Conservation (phyloP, 2,329 filamentous ascomycete genomes). For the Xylaria sp. region DNA sequence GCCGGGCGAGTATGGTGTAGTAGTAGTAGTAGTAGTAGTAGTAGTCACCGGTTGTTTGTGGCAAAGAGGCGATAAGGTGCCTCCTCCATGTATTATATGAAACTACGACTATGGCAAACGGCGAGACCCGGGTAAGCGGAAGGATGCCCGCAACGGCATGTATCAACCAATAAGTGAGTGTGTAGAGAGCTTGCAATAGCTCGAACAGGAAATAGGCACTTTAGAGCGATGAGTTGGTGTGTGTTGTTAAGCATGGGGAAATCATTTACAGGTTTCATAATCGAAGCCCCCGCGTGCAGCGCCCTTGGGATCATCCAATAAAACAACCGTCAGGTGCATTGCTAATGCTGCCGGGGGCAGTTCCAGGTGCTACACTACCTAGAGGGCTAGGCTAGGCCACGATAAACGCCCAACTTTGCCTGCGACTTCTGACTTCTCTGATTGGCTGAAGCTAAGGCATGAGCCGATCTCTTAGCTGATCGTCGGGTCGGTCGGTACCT, state of each 20-base stretch:
- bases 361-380: background rate
- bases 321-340: background rate
- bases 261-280: constrained; percentile 2
- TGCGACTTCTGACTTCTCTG: background rate
- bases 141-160: constrained; percentile 10
- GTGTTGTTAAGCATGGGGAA: constrained; percentile 20
- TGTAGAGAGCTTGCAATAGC: constrained; percentile 14
- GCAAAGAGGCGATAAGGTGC: constrained; percentile 19
- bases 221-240: constrained; percentile 11
- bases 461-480: constrained; percentile 12
- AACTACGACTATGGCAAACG: constrained; percentile 16
- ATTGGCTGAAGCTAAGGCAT: constrained; percentile 6
- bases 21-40: background rate
- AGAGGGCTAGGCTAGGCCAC: background rate
- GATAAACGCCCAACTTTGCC: constrained; percentile 6
- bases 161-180: constrained; percentile 27
- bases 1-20: constrained; percentile 5
- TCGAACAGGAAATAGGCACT: constrained; percentile 26
- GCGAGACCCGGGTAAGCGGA: constrained; percentile 28
- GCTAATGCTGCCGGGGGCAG: constrained; percentile 20
- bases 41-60: constrained; percentile 19
- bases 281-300: constrained; percentile 3
- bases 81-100: constrained; percentile 9
- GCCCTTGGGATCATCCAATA: constrained; percentile 19
- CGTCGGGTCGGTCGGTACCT: constrained; percentile 16